Evolutionary conservation across 495 filamentous ascomycete genomes (phyloP).

Genomic region (Xylaria acuta): DNA sequence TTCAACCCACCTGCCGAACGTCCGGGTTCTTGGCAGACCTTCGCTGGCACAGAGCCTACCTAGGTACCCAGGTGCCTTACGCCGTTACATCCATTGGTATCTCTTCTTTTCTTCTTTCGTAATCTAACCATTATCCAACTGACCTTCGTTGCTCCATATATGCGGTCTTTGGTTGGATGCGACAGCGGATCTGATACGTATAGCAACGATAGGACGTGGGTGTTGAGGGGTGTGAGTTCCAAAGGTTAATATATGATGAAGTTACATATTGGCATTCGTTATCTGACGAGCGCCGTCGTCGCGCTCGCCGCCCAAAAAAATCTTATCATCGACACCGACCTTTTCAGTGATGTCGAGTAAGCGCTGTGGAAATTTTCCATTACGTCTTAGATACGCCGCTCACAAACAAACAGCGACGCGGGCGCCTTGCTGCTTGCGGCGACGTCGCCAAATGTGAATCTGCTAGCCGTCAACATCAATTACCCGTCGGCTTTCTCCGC

Average conservation of each 20-base stretch:
- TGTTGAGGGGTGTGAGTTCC: background rate
- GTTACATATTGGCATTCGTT: background rate
- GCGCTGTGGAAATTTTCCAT: constrained; percentile 2
- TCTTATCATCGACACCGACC: constrained; percentile 50
- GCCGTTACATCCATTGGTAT: too few relatives aligned
- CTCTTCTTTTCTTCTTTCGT: background rate
- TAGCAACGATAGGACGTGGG: background rate
- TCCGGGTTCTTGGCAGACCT: background rate
- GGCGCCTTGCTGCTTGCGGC: constrained; percentile 46
- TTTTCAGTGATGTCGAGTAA: constrained; percentile 53
- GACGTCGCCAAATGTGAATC: constrained; percentile 38
- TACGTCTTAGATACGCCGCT: background rate
- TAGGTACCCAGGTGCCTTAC: too few relatives aligned
- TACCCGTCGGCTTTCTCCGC: constrained; percentile 51
- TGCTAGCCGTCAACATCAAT: constrained; percentile 54
- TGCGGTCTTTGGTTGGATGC: background rate
- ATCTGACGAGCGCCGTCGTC: background rate
- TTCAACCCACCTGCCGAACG: background rate
- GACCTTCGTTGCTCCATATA: background rate
- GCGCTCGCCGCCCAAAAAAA: constrained; percentile 28
- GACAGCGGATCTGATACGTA: background rate
- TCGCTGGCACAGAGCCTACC: too few relatives aligned
- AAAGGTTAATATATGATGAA: background rate
- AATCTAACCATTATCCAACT: background rate
- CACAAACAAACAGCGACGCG: constrained; percentile 38